phyloP scores from a whole-genome alignment of 1,284 basidiomycete genomes.

The Apiotrichum porosum region DNA sequence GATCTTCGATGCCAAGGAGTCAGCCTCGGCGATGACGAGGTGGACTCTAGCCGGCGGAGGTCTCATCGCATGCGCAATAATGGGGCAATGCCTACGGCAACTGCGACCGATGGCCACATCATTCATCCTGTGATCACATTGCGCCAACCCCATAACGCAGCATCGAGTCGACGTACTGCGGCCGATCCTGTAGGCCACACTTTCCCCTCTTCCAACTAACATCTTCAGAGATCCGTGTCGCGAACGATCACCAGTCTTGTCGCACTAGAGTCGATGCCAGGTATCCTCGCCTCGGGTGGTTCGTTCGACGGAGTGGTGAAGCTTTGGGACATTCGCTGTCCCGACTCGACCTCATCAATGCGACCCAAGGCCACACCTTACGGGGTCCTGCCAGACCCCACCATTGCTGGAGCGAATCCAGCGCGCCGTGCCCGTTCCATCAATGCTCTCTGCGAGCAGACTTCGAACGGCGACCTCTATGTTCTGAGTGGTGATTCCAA shows the following conservation, averaged over 20 bases:
- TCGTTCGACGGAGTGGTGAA: slow-evolving; percentile 47
- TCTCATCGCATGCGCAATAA: background rate
- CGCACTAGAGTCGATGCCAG: slow-evolving; percentile 40
- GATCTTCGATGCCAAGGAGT: slow-evolving; percentile 42
- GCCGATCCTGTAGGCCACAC: background rate
- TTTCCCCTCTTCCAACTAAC: background rate
- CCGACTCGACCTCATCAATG: slow-evolving; percentile 17
- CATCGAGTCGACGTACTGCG: background rate
- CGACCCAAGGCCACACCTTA: slow-evolving; percentile 21
- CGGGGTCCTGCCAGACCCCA: slow-evolving; percentile 36
- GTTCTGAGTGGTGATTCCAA: slow-evolving; percentile 39
- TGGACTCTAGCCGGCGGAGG: background rate
- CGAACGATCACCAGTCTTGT: slow-evolving; percentile 45
- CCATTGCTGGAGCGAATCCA: slow-evolving; percentile 18
- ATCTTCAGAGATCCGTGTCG: slow-evolving; percentile 32
- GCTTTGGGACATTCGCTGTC: slow-evolving; percentile 48
- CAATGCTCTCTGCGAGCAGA: slow-evolving; percentile 38
- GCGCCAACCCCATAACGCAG: slow-evolving; percentile 13
- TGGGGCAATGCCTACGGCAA: background rate
- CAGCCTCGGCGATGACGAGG: background rate
- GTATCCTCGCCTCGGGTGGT: slow-evolving; percentile 45
- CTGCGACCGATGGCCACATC: background rate
- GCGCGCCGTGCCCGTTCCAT: slow-evolving; percentile 35
- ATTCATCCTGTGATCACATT: slow-evolving; percentile 12
- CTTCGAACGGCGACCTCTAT: slow-evolving; percentile 38